These are phyloP conservation scores for Nyctanthes arbortristis DNA, from an alignment of 257 asterid genomes.

Conservation along the genomic window DNA sequence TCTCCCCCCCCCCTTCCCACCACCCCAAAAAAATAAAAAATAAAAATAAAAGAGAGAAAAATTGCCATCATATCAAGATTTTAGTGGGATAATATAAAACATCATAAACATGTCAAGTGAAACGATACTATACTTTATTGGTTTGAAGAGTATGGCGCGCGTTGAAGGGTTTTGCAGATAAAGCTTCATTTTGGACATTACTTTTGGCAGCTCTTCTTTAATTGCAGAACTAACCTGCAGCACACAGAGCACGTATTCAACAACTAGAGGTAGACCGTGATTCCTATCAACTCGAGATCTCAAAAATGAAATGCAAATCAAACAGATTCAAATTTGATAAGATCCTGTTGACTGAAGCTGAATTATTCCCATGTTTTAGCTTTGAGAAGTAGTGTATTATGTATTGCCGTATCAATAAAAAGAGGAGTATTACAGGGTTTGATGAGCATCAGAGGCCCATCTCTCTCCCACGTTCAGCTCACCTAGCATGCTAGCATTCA, in stretches of 20 bases:
- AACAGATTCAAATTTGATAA: background rate
- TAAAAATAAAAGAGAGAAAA: too few species aligned
- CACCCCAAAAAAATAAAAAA: too few species aligned
- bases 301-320: background rate
- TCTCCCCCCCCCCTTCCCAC: too few species aligned
- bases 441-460: too few species aligned
- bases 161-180: slow-evolving; percentile 94
- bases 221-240: slow-evolving; percentile 73
- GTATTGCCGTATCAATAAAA: too few species aligned
- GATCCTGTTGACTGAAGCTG: too few species aligned
- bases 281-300: background rate
- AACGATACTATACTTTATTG: slow-evolving; percentile 72
- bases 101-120: background rate
- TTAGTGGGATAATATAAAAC: background rate
- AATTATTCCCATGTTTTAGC: too few species aligned
- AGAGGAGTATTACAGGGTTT: too few species aligned
- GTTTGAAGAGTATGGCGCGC: slow-evolving; percentile 90
- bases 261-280: background rate
- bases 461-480: too few species aligned
- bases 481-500: too few species aligned
- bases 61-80: background rate
- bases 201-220: slow-evolving; percentile 77
- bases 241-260: slow-evolving; percentile 3
- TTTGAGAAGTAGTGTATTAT: too few species aligned
- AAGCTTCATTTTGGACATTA: slow-evolving; percentile 90